These are phyloP conservation scores for Phaffia tasmanica DNA, from an alignment of 768 basidiomycete species.

Conservation along the genomic window DNA sequence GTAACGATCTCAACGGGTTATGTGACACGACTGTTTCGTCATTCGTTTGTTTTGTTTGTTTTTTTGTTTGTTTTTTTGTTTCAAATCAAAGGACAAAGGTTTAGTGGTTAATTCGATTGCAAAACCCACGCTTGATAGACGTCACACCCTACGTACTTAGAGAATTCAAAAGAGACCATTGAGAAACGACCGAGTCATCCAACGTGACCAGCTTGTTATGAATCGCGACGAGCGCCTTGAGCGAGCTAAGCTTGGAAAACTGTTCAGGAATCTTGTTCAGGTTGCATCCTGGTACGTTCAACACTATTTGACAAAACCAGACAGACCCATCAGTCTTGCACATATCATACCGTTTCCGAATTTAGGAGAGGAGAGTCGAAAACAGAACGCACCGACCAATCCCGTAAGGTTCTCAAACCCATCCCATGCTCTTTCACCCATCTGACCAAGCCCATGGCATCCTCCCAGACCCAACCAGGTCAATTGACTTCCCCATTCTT, in stretches of 20 bases:
- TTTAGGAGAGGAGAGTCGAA: background rate
- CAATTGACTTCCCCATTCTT: constrained; percentile 17
- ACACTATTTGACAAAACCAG: background rate
- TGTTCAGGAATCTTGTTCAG: constrained; percentile 7
- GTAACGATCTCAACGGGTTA: constrained; percentile 19
- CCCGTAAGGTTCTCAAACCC: constrained; percentile 21
- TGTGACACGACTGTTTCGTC: constrained; percentile 18
- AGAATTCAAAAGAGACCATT: constrained; percentile 19
- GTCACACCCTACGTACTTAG: constrained; percentile 11
- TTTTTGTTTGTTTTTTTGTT: too few relatives aligned
- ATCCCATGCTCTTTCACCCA: constrained; percentile 1
- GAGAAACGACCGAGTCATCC: background rate
- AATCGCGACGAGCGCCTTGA: constrained; percentile 25
- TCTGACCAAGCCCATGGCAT: constrained; percentile 1
- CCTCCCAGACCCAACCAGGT: constrained; percentile 22
- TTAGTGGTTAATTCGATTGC: background rate
- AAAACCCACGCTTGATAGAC: background rate
- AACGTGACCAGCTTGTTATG: constrained; percentile 17
- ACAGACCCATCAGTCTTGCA: background rate
- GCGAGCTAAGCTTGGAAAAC: constrained; percentile 11
- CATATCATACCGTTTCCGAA: background rate
- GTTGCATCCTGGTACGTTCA: constrained; percentile 18
- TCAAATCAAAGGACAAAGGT: too few relatives aligned
- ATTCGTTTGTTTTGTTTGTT: too few relatives aligned
- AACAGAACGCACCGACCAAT: constrained; percentile 17